Evolutionary conservation across 495 filamentous ascomycete species (phyloP).

Genomic region (Neurospora sp.): DNA sequence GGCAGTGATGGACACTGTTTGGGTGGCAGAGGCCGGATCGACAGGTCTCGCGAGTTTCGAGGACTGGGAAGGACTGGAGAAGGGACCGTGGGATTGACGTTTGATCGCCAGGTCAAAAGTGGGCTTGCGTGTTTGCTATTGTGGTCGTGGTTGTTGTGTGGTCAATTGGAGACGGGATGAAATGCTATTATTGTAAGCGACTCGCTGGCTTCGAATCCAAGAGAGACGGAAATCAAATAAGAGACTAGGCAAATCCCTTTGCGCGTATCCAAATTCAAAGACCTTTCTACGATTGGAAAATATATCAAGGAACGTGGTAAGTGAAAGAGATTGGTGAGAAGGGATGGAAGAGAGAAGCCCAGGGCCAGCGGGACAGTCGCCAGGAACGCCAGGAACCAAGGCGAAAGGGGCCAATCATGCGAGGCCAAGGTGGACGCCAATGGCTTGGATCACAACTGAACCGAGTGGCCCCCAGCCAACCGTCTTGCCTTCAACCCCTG

Average conservation of each 20-base stretch:
- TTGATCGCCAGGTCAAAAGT: background rate
- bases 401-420: background rate
- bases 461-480: background rate
- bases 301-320: background rate
- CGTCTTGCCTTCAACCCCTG: background rate
- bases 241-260: background rate
- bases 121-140: background rate
- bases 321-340: background rate
- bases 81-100: background rate
- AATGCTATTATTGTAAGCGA: background rate
- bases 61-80: background rate
- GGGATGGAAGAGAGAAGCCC: background rate
- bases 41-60: background rate
- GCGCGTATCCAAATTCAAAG: background rate
- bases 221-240: background rate
- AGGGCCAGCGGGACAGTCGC: background rate
- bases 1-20: background rate
- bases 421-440: background rate
- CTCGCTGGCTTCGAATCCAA: background rate
- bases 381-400: background rate
- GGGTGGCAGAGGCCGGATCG: background rate
- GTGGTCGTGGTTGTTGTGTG: background rate
- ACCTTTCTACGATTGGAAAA: background rate
- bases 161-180: background rate
- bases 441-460: background rate